These are phyloP conservation scores for Caloboletus firmus DNA, from an alignment of 1,284 basidiomycete genomes.

Conservation along the genomic window DNA sequence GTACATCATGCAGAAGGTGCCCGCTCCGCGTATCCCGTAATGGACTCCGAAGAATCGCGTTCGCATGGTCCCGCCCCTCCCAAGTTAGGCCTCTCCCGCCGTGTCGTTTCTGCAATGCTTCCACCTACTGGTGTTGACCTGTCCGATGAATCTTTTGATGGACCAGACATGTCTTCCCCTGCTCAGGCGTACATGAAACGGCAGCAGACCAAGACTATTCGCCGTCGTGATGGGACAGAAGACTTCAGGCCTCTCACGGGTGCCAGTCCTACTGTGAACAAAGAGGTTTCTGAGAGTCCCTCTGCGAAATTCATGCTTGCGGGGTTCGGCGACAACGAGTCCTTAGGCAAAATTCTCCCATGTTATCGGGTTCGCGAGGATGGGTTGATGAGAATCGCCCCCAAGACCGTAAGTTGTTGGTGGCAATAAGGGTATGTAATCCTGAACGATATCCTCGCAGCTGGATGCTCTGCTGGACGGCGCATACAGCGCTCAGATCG, in stretches of 20 bases:
- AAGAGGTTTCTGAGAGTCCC: slow-evolving; percentile 52
- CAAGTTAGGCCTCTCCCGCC: slow-evolving; percentile 52
- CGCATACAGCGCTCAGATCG: slow-evolving; percentile 61
- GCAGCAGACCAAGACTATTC: slow-evolving; percentile 69
- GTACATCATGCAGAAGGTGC: slow-evolving; percentile 45
- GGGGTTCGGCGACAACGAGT: slow-evolving; percentile 91
- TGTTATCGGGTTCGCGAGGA: slow-evolving; percentile 94
- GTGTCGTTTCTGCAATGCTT: slow-evolving; percentile 73
- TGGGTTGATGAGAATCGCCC: slow-evolving; percentile 88
- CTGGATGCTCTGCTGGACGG: slow-evolving; percentile 77
- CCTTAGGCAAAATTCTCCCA: slow-evolving; percentile 89
- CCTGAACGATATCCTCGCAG: slow-evolving; percentile 39
- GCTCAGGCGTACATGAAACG: slow-evolving; percentile 74
- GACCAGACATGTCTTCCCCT: slow-evolving; percentile 68
- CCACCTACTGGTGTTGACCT: slow-evolving; percentile 48
- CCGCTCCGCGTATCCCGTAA: slow-evolving; percentile 45
- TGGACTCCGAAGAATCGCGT: slow-evolving; percentile 29
- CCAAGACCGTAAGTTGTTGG: slow-evolving; percentile 64
- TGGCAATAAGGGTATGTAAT: neutral
- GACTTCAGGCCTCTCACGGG: slow-evolving; percentile 71
- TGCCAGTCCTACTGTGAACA: slow-evolving; percentile 48
- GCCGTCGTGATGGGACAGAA: slow-evolving; percentile 75
- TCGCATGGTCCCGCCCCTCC: slow-evolving; percentile 16
- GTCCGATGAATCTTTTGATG: slow-evolving; percentile 63
- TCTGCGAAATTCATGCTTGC: slow-evolving; percentile 54